Evolutionary conservation across 306 rosid genomes (phyloP).

Genomic region (Cucurbita maxima): DNA sequence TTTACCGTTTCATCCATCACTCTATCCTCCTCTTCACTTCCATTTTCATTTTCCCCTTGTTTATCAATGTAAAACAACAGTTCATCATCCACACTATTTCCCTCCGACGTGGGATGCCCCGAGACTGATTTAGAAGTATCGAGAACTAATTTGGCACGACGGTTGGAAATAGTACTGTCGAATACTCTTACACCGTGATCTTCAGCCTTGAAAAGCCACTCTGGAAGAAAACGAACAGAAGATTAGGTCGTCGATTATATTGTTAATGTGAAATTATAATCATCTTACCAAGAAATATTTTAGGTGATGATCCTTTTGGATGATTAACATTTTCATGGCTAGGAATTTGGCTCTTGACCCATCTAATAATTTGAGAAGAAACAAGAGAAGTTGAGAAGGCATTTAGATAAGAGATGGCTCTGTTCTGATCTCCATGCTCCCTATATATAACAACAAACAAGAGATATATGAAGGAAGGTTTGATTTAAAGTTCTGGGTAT

Average conservation of each 20-base stretch:
- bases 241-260: neutral
- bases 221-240: slow-evolving; percentile 21
- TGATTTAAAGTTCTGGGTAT: neutral
- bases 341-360: slow-evolving; percentile 24
- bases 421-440: slow-evolving; percentile 53
- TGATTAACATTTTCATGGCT: slow-evolving; percentile 27
- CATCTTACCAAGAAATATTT: slow-evolving; percentile 47
- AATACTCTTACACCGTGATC: slow-evolving; percentile 44
- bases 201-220: slow-evolving; percentile 58
- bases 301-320: slow-evolving; percentile 33
- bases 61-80: slow-evolving; percentile 45
- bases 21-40: slow-evolving; percentile 21
- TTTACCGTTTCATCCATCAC: slow-evolving; percentile 19
- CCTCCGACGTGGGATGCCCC: slow-evolving; percentile 4
- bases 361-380: slow-evolving; percentile 36
- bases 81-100: slow-evolving; percentile 28
- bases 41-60: slow-evolving; percentile 19
- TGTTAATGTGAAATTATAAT: neutral
- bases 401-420: slow-evolving; percentile 34
- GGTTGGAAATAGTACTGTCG: slow-evolving; percentile 28
- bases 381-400: slow-evolving; percentile 47
- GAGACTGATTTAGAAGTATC: slow-evolving; percentile 16
- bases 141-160: slow-evolving; percentile 19
- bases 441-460: slow-evolving; percentile 17
- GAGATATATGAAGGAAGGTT: slow-evolving; percentile 2